Conservation (phyloP, 208 protist species). For the Wallacemonas sp. region DNA sequence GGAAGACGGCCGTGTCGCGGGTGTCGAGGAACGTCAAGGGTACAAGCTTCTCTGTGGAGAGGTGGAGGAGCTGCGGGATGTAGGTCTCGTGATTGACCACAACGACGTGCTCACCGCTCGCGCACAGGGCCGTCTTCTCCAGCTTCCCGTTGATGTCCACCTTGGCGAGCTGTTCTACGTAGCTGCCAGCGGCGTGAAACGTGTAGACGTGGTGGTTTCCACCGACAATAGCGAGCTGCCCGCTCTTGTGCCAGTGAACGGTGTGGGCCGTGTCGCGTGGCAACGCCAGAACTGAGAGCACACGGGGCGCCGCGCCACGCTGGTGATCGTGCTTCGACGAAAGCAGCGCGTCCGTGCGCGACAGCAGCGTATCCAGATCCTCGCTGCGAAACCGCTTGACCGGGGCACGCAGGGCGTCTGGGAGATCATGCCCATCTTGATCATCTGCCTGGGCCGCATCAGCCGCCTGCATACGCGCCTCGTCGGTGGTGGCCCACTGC, state of each 20-base stretch:
- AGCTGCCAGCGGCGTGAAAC: constrained; percentile 81
- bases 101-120: constrained; percentile 72
- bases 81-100: constrained; percentile 63
- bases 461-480: constrained; percentile 1
- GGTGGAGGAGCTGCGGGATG: constrained; percentile 49
- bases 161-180: constrained; percentile 79
- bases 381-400: constrained; percentile 76
- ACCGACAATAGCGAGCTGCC: constrained; percentile 72
- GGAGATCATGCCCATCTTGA: constrained; percentile 6
- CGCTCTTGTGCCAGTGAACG: constrained; percentile 84
- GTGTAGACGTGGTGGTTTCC: constrained; percentile 80
- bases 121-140: constrained; percentile 53
- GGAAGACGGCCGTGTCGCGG: constrained; percentile 59
- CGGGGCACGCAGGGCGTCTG: constrained; percentile 14
- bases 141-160: constrained; percentile 47
- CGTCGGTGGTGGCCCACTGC: constrained; percentile 57
- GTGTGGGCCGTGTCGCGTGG: constrained; percentile 67
- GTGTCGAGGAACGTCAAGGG: constrained; percentile 73
- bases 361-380: constrained; percentile 71
- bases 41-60: constrained; percentile 63
- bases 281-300: constrained; percentile 70
- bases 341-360: constrained; percentile 75
- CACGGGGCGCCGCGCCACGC: constrained; percentile 36
- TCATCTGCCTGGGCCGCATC: neutral
- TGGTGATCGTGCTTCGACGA: constrained; percentile 47